phyloP scores from a whole-genome alignment of 2,329 filamentous ascomycete genomes.

The Zymoseptoria passerinii region DNA sequence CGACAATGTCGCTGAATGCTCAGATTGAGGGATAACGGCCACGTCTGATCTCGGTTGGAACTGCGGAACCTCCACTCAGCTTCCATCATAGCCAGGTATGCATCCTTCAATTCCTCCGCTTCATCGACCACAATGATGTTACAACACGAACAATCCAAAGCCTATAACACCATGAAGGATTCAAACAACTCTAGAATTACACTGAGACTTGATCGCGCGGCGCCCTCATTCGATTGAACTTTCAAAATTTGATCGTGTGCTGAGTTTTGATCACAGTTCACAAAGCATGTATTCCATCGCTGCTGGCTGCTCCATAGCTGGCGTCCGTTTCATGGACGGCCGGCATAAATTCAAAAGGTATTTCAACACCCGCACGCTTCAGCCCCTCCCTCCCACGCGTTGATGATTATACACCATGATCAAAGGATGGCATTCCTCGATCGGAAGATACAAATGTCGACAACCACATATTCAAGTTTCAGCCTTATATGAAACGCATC shows the following conservation, averaged over 20 bases:
- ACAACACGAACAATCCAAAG: constrained; percentile 50
- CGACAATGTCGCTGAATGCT: background rate
- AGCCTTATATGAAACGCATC: constrained; percentile 57
- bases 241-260: background rate
- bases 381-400: constrained; percentile 15
- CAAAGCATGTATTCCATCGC: background rate
- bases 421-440: constrained; percentile 58
- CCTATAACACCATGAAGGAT: constrained; percentile 49
- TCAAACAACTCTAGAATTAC: constrained; percentile 48
- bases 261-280: background rate
- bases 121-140: constrained; percentile 16
- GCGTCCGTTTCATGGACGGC: background rate
- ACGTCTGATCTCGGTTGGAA: background rate
- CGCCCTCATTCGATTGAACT: background rate
- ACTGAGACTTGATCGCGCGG: constrained; percentile 34
- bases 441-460: constrained; percentile 56
- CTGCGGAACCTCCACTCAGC: background rate
- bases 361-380: background rate
- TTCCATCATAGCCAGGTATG: background rate
- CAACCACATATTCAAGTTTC: constrained; percentile 55
- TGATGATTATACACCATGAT: constrained; percentile 53
- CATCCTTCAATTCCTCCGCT: background rate
- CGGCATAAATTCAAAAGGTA: constrained; percentile 13
- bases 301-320: background rate
- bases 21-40: background rate